phyloP scores from a whole-genome alignment of 768 basidiomycete genomes.

The Pisolithus microcarpus region DNA sequence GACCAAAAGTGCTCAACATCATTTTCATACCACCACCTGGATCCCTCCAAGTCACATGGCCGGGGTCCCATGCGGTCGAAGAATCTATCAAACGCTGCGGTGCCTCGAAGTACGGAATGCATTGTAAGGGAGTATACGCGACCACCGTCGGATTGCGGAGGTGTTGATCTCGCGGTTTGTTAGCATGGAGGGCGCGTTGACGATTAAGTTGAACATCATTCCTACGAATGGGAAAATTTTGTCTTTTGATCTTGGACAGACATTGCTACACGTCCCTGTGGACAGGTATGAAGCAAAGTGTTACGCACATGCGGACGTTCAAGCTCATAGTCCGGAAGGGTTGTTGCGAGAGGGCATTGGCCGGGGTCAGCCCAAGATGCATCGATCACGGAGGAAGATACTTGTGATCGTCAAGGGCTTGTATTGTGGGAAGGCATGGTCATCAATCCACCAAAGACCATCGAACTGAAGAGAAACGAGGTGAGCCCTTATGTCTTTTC shows the following conservation, averaged over 20 bases:
- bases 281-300: conserved; percentile 85
- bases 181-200: conserved; percentile 74
- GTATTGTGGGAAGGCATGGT: conserved; percentile 96
- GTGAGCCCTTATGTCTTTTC: conserved; percentile 13
- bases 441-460: too few species aligned
- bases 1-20: conserved; percentile 87
- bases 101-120: conserved; percentile 63
- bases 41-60: conserved; percentile 88
- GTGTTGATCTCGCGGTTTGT: conserved; percentile 78
- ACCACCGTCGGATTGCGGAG: conserved; percentile 76
- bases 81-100: conserved; percentile 78
- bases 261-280: conserved; percentile 94
- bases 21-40: conserved; percentile 98
- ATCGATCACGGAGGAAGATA: conserved; percentile 98
- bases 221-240: conserved; percentile 87
- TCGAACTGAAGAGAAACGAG: too few species aligned
- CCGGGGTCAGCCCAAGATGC: conserved; percentile 96
- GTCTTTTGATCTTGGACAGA: conserved; percentile 94
- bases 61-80: conserved; percentile 90
- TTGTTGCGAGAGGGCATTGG: conserved; percentile 86
- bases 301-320: conserved; percentile 86
- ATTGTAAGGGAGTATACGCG: conserved; percentile 82
- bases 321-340: conserved; percentile 84
- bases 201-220: conserved; percentile 88
- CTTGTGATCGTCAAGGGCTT: conserved; percentile 90